Conservation (phyloP, 148 eudicot species). For the Cornus suecica region DNA sequence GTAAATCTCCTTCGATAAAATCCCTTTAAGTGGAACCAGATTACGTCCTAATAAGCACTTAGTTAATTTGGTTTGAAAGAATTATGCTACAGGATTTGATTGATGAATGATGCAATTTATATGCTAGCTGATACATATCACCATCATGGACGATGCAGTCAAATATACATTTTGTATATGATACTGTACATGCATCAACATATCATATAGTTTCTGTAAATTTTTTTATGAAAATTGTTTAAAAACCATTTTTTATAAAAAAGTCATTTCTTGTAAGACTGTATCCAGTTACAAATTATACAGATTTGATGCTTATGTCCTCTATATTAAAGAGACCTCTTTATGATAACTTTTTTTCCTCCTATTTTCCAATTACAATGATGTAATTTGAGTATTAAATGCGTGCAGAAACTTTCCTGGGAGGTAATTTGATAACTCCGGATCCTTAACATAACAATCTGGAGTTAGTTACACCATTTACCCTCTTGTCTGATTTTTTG, state of each 20-base stretch:
- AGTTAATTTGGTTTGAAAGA: no score
- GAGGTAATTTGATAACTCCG: no score
- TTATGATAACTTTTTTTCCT: background rate
- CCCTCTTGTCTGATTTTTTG: background rate
- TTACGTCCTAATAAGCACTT: no score
- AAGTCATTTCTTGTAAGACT: background rate
- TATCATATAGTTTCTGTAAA: background rate
- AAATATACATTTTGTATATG: no score
- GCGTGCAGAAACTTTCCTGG: no score
- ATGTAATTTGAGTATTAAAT: no score
- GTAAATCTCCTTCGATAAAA: no score
- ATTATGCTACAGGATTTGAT: background rate
- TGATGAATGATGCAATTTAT: background rate
- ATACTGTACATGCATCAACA: no score
- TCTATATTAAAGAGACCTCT: background rate
- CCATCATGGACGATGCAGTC: background rate
- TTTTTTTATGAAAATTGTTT: no score
- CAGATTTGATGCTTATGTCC: background rate
- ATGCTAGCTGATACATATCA: background rate
- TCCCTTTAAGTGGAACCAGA: no score
- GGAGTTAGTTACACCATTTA: background rate
- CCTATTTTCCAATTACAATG: background rate
- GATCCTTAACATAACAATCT: no score
- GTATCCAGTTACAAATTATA: background rate
- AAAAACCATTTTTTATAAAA: no score